phyloP scores from a whole-genome alignment of 2,329 filamentous ascomycete species.

The Magnaporthiopsis incrustans region DNA sequence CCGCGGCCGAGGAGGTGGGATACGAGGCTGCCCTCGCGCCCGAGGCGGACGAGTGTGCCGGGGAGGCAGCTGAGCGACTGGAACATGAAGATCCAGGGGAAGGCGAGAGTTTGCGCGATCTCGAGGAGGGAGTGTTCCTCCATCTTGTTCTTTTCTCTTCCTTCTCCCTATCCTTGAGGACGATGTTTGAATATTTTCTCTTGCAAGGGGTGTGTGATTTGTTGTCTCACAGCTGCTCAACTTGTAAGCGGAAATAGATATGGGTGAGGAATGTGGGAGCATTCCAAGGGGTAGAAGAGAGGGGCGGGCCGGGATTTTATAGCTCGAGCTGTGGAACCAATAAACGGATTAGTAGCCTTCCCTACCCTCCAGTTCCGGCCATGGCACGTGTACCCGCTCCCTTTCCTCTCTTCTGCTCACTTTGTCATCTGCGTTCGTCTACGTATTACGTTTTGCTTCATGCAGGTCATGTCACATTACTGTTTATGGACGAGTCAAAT shows the following conservation, averaged over 20 bases:
- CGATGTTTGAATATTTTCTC: neutral
- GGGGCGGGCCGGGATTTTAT: neutral
- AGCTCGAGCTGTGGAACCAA: neutral
- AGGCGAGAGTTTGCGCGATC: conserved; percentile 22
- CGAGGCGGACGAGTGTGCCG: conserved; percentile 35
- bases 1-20: conserved; percentile 11
- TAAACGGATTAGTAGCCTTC: neutral
- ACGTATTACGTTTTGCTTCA: neutral
- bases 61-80: conserved; percentile 42
- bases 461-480: neutral
- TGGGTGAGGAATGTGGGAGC: neutral
- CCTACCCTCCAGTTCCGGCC: too few relatives aligned
- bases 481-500: neutral
- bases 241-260: too few relatives aligned
- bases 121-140: neutral
- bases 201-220: neutral
- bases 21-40: conserved; percentile 24
- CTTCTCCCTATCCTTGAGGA: neutral
- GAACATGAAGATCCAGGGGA: conserved; percentile 46
- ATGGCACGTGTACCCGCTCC: neutral
- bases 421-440: neutral
- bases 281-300: neutral
- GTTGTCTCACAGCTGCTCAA: neutral
- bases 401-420: neutral
- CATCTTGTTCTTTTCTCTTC: neutral